phyloP scores from a whole-genome alignment of 2,329 filamentous ascomycete species.

The Didymella arachidicola region DNA sequence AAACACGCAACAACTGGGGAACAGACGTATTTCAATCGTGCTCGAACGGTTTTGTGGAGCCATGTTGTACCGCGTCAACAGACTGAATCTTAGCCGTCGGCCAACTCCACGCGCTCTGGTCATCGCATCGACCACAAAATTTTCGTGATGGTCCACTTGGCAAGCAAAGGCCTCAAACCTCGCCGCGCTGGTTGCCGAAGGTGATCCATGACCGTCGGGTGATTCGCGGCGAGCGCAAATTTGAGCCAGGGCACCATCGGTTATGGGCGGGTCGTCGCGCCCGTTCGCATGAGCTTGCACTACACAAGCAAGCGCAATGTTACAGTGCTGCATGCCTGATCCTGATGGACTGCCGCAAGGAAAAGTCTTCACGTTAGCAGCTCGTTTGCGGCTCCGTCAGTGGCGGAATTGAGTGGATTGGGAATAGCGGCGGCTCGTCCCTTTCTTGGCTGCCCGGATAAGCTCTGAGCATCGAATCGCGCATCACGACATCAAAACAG shows the following conservation, averaged over 20 bases:
- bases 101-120: constrained; percentile 38
- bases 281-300: constrained; percentile 23
- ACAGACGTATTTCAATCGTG: constrained; percentile 36
- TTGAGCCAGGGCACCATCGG: constrained; percentile 34
- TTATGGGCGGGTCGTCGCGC: constrained; percentile 33
- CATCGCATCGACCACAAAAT: constrained; percentile 36
- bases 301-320: constrained; percentile 17
- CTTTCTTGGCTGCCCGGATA: constrained; percentile 32
- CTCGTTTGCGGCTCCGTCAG: constrained; percentile 24
- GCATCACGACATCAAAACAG: constrained; percentile 3
- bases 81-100: constrained; percentile 34
- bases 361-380: constrained; percentile 41
- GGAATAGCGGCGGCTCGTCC: constrained; percentile 34
- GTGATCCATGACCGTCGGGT: constrained; percentile 32
- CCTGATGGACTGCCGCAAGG: constrained; percentile 19
- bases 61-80: constrained; percentile 28
- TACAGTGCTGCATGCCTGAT: constrained; percentile 23
- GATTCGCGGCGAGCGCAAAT: constrained; percentile 32
- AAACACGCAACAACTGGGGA: constrained; percentile 25
- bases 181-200: constrained; percentile 27
- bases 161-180: constrained; percentile 26
- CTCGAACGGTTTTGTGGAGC: constrained; percentile 27
- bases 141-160: constrained; percentile 46
- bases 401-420: constrained; percentile 27
- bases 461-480: constrained; percentile 25